Conservation (phyloP, 257 asterid species). For the Capsicum rhomboideum region DNA sequence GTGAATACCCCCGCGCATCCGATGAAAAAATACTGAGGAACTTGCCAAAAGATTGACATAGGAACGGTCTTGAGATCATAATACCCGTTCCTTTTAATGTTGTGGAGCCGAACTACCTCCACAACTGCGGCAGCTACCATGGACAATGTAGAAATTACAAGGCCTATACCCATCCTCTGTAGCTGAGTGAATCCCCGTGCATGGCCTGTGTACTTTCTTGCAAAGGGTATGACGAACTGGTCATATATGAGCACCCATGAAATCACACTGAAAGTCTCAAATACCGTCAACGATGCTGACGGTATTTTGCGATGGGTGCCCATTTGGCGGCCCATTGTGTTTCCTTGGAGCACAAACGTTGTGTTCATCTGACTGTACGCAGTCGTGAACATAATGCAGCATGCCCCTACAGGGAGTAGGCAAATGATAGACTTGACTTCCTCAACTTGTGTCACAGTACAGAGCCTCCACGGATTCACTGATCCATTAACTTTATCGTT, state of each 20-base stretch:
- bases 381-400: slow-evolving; percentile 56
- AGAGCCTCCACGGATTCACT: slow-evolving; percentile 53
- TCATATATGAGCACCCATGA: slow-evolving; percentile 33
- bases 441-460: slow-evolving; percentile 79
- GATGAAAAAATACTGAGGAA: slow-evolving; percentile 22
- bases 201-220: slow-evolving; percentile 46
- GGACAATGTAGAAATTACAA: slow-evolving; percentile 36
- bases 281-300: slow-evolving; percentile 32
- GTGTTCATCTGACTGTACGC: slow-evolving; percentile 51
- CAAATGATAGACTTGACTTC: slow-evolving; percentile 57
- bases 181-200: slow-evolving; percentile 67
- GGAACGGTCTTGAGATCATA: slow-evolving; percentile 49
- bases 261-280: slow-evolving; percentile 27
- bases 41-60: slow-evolving; percentile 51
- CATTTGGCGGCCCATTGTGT: slow-evolving; percentile 62
- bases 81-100: slow-evolving; percentile 27
- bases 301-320: slow-evolving; percentile 75
- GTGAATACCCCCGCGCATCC: slow-evolving; percentile 82
- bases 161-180: slow-evolving; percentile 71
- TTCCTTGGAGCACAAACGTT: slow-evolving; percentile 43
- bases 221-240: slow-evolving; percentile 28
- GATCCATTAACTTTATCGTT: slow-evolving; percentile 16
- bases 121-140: slow-evolving; percentile 52
- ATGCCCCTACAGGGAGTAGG: slow-evolving; percentile 66
- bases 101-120: slow-evolving; percentile 49